phyloP scores from a whole-genome alignment of 495 filamentous ascomycete species.

The Halenospora varia region DNA sequence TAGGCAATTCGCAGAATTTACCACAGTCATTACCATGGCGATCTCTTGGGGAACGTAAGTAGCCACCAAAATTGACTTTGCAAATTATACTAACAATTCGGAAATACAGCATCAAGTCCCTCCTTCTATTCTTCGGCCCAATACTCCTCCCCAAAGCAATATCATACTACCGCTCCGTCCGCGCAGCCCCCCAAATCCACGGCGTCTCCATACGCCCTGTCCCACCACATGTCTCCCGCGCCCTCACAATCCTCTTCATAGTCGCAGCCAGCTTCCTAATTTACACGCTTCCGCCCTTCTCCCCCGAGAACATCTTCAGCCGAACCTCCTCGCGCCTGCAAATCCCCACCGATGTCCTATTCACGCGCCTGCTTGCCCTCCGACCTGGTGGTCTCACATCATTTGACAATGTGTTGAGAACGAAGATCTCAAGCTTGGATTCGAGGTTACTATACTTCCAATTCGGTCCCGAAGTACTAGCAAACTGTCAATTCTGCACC shows the following conservation, averaged over 20 bases:
- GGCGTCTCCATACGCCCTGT: constrained; percentile 56
- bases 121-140: constrained; percentile 84
- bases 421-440: constrained; percentile 64
- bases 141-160: constrained; percentile 71
- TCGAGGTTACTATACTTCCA: constrained; percentile 77
- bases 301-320: constrained; percentile 77
- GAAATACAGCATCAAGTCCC: constrained; percentile 69
- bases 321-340: constrained; percentile 76
- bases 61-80: no score
- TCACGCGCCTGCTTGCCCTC: constrained; percentile 65
- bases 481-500: constrained; percentile 77
- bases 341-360: constrained; percentile 80
- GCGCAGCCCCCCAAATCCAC: constrained; percentile 38
- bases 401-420: constrained; percentile 57
- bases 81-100: neutral
- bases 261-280: constrained; percentile 53
- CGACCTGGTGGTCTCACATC: constrained; percentile 53
- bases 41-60: constrained; percentile 30
- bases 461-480: constrained; percentile 68
- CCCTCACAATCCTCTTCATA: constrained; percentile 59
- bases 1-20: neutral
- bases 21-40: constrained; percentile 15
- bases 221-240: constrained; percentile 45
- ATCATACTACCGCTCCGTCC: constrained; percentile 61
- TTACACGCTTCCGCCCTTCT: constrained; percentile 61